phyloP scores from a whole-genome alignment of 2,329 filamentous ascomycete species.

The Aureobasidium sp. region DNA sequence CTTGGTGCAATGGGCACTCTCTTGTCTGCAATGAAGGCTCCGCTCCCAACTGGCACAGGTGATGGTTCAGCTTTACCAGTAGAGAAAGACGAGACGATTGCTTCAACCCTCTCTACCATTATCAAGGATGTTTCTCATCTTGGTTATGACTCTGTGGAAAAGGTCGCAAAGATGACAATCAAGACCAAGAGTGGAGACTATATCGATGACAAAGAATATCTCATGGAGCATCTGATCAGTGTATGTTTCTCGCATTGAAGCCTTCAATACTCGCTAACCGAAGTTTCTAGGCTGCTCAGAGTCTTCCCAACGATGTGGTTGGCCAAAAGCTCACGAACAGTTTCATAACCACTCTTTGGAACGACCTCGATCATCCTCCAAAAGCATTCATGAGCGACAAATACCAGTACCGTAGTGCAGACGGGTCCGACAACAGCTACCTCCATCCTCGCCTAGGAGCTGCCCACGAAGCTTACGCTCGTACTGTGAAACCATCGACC shows the following conservation, averaged over 20 bases:
- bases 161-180: conserved; percentile 24
- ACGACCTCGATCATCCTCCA: conserved; percentile 41
- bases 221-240: conserved; percentile 51
- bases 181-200: conserved; percentile 39
- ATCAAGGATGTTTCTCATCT: conserved; percentile 26
- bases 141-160: conserved; percentile 28
- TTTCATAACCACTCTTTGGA: conserved; percentile 40
- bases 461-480: conserved; percentile 59
- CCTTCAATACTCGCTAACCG: neutral
- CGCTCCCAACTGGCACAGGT: conserved; percentile 32
- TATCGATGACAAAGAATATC: conserved; percentile 52
- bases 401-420: conserved; percentile 39
- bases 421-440: conserved; percentile 48
- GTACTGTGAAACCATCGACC: conserved; percentile 51
- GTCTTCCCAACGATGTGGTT: conserved; percentile 33
- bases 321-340: conserved; percentile 33
- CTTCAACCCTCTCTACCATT: conserved; percentile 15
- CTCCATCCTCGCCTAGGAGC: conserved; percentile 54
- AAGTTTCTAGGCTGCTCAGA: conserved; percentile 28
- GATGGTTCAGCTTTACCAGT: conserved; percentile 34
- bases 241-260: conserved; percentile 18
- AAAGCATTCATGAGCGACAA: conserved; percentile 36
- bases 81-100: conserved; percentile 16
- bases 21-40: conserved; percentile 24
- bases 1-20: conserved; percentile 22